Percentiles rank a stretch among this genome's conserved stretches.
Conservation (phyloP, 371 early-diverging fungal genomes). For the Saksenaea vasiformis region DNA sequence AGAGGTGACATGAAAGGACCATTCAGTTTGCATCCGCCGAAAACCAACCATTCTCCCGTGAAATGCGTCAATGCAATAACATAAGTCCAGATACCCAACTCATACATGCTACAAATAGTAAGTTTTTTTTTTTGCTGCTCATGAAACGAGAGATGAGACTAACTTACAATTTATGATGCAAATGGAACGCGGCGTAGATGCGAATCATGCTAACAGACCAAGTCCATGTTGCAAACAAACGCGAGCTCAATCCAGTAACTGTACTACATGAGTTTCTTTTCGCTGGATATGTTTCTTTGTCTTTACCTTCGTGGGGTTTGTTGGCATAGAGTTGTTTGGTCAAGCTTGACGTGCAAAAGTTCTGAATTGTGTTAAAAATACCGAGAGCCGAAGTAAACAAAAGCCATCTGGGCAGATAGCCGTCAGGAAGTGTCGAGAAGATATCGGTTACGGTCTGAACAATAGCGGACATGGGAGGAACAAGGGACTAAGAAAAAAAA, state of each 20-base stretch:
- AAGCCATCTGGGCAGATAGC: constrained; percentile 69
- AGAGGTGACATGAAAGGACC: constrained; percentile 68
- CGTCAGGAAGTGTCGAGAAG: constrained; percentile 56
- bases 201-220: constrained; percentile 74
- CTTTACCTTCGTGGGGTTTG: constrained; percentile 59
- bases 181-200: constrained; percentile 76
- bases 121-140: background rate
- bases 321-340: constrained; percentile 71
- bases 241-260: constrained; percentile 73
- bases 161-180: constrained; percentile 70
- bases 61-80: constrained; percentile 72
- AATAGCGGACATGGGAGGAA: constrained; percentile 20
- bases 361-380: constrained; percentile 76
- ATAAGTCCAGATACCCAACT: constrained; percentile 72
- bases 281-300: constrained; percentile 4
- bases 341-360: constrained; percentile 65
- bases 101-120: constrained; percentile 59
- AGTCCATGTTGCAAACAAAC: constrained; percentile 84
- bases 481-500: background rate
- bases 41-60: constrained; percentile 68
- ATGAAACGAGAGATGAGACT: background rate
- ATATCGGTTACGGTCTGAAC: constrained; percentile 27
- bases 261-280: constrained; percentile 17
- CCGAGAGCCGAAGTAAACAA: constrained; percentile 71
- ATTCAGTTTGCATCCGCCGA: constrained; percentile 68